Evolutionary conservation across 169 alveolate genomes (phyloP).

Genomic region (Plasmodium gaboni): DNA sequence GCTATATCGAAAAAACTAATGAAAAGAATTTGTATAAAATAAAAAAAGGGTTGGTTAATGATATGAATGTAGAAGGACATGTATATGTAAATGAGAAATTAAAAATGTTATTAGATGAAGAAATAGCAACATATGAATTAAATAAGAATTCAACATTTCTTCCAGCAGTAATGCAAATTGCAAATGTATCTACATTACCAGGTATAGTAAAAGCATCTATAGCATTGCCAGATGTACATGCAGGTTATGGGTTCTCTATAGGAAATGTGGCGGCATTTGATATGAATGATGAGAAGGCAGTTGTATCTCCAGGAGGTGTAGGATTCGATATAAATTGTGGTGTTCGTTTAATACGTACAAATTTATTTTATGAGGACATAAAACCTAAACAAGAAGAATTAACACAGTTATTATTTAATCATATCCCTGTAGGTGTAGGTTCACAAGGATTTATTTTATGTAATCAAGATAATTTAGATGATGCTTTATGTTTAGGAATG

Average conservation of each 20-base stretch:
- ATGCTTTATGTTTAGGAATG: slow-evolving; percentile 89
- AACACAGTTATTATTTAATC: slow-evolving; percentile 89
- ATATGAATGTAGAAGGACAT: slow-evolving; percentile 89
- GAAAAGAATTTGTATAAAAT: slow-evolving; percentile 78
- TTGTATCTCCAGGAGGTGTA: slow-evolving; percentile 94
- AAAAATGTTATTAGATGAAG: slow-evolving; percentile 83
- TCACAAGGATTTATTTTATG: slow-evolving; percentile 88
- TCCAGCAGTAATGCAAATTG: slow-evolving; percentile 92
- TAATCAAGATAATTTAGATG: slow-evolving; percentile 78
- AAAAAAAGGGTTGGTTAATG: slow-evolving; percentile 87
- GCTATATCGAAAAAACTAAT: slow-evolving; percentile 33
- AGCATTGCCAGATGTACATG: slow-evolving; percentile 91
- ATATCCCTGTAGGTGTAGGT: slow-evolving; percentile 94
- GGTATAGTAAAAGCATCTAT: slow-evolving; percentile 90
- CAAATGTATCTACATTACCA: slow-evolving; percentile 92
- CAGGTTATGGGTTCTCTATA: slow-evolving; percentile 93
- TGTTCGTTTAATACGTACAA: slow-evolving; percentile 86
- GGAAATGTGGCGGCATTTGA: slow-evolving; percentile 95
- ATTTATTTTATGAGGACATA: slow-evolving; percentile 80
- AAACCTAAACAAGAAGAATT: slow-evolving; percentile 84
- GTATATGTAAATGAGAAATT: slow-evolving; percentile 86
- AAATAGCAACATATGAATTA: slow-evolving; percentile 77
- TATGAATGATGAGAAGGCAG: slow-evolving; percentile 85
- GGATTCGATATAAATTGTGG: slow-evolving; percentile 95
- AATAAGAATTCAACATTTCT: slow-evolving; percentile 85